Evolutionary conservation across 257 asterid genomes (phyloP).

Genomic region (Sherardia arvensis): DNA sequence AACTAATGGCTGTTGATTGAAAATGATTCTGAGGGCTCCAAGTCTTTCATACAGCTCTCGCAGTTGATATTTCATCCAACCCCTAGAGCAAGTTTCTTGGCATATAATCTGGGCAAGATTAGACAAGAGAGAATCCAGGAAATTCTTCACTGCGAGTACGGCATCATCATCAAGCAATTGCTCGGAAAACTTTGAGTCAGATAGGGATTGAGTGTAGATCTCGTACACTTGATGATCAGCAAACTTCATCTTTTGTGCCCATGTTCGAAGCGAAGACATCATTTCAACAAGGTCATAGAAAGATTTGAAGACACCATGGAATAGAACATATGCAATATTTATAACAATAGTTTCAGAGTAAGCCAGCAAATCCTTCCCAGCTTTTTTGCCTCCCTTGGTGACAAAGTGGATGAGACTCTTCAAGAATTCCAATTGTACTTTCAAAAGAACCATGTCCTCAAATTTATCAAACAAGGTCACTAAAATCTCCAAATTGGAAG

Average conservation of each 20-base stretch:
- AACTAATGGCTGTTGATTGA: not conserved
- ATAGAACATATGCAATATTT: not conserved
- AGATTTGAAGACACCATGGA: not conserved
- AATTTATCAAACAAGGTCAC: too few species aligned
- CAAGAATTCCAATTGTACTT: not conserved
- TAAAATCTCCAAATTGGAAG: not conserved
- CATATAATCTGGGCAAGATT: not conserved
- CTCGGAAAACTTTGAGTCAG: not conserved
- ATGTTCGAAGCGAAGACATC: not conserved
- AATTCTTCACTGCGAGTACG: not conserved
- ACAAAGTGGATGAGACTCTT: not conserved
- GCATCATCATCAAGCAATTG: not conserved
- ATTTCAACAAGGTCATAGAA: not conserved
- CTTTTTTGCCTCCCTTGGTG: not conserved
- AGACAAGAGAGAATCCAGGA: not conserved
- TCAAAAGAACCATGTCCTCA: not conserved
- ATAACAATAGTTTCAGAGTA: not conserved
- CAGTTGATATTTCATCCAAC: not conserved
- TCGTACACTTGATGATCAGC: not conserved
- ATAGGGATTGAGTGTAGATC: not conserved
- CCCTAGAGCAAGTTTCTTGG: too few species aligned
- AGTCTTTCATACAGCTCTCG: not conserved
- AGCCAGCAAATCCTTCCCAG: not conserved
- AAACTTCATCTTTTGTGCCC: not conserved
- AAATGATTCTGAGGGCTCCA: not conserved